Evolutionary conservation across 2,329 filamentous ascomycete species (phyloP).

Genomic region (Hypocrella siamensis): DNA sequence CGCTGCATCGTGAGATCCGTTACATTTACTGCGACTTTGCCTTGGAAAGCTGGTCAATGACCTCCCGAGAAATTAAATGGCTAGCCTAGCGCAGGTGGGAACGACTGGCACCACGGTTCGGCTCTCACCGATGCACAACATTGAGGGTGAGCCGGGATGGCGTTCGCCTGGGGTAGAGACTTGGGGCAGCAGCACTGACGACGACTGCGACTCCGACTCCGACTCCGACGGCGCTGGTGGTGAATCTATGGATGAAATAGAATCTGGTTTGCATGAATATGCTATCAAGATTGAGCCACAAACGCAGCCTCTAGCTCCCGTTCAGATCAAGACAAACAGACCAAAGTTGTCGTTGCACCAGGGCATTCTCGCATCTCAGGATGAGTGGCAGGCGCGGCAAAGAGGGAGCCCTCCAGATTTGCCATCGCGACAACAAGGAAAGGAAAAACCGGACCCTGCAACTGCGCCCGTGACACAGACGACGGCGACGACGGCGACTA

Average conservation of each 20-base stretch:
- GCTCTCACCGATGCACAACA: too few species aligned
- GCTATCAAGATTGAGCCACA: too few species aligned
- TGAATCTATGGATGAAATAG: background rate
- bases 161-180: slow-evolving; percentile 1
- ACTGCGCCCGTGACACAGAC: slow-evolving; percentile 17
- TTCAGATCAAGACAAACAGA: background rate
- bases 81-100: too few species aligned
- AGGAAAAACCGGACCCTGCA: too few species aligned
- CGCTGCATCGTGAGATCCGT: too few species aligned
- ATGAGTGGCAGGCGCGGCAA: background rate
- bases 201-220: background rate
- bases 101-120: too few species aligned
- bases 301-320: too few species aligned
- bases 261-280: too few species aligned
- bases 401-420: background rate
- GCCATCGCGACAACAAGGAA: too few species aligned
- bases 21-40: too few species aligned
- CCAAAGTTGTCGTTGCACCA: background rate
- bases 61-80: too few species aligned
- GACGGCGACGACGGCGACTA: slow-evolving; percentile 18
- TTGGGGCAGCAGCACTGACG: slow-evolving; percentile 2
- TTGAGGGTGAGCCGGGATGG: background rate
- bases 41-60: too few species aligned
- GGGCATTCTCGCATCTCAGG: background rate
- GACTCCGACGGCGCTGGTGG: background rate